A percentile compares a stretch with the other conserved stretches of the same genome.
phyloP scores from a whole-genome alignment of 306 rosid genomes.

The Lupinus albus region DNA sequence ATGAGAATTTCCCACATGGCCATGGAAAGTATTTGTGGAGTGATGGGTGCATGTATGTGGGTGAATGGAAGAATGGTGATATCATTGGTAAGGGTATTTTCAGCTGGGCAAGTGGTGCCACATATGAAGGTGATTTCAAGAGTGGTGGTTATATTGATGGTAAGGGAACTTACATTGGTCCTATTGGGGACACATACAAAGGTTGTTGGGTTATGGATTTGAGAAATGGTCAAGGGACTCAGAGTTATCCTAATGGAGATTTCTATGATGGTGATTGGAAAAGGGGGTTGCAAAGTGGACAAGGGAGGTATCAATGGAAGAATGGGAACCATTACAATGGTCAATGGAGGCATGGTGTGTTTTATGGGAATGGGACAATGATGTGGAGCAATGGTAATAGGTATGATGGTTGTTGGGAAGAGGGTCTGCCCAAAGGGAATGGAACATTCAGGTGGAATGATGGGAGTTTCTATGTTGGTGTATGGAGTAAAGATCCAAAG shows the following conservation, averaged over 20 bases:
- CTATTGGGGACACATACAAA: conserved; percentile 72
- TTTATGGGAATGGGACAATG: conserved; percentile 77
- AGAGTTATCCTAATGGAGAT: conserved; percentile 80
- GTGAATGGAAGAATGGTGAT: conserved; percentile 77
- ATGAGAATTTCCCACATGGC: conserved; percentile 60
- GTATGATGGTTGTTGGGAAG: conserved; percentile 91
- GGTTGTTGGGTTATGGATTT: conserved; percentile 86
- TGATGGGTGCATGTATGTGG: conserved; percentile 96
- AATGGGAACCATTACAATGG: conserved; percentile 80
- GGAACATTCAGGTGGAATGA: conserved; percentile 81
- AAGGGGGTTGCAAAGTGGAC: conserved; percentile 75
- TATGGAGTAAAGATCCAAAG: conserved; percentile 66
- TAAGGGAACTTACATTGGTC: conserved; percentile 73
- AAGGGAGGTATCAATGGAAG: conserved; percentile 89
- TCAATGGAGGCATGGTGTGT: conserved; percentile 71
- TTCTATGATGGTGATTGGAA: conserved; percentile 92
- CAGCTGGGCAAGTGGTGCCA: conserved; percentile 94
- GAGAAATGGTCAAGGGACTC: conserved; percentile 78
- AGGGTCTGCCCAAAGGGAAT: conserved; percentile 77
- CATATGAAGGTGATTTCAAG: conserved; percentile 91
- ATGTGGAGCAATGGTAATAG: conserved; percentile 75
- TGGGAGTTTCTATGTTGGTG: conserved; percentile 82
- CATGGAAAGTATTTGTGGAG: conserved; percentile 86
- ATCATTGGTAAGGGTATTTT: conserved; percentile 74
- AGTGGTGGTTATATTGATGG: conserved; percentile 79